phyloP scores from a whole-genome alignment of 768 basidiomycete species.

The Amanita pallidorosea region DNA sequence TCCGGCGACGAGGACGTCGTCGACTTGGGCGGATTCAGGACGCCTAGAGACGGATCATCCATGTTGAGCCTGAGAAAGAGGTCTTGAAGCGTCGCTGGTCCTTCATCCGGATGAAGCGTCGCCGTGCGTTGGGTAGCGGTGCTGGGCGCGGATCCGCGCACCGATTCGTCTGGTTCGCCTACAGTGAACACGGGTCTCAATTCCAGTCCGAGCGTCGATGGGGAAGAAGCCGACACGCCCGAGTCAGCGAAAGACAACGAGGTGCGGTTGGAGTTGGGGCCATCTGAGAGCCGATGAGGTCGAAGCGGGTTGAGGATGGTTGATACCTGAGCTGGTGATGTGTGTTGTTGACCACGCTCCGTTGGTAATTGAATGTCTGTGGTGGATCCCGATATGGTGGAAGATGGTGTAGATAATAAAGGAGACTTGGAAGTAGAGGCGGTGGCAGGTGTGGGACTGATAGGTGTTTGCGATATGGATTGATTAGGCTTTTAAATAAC shows the following conservation, averaged over 20 bases:
- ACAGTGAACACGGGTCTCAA: not conserved
- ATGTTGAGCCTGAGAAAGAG: not conserved
- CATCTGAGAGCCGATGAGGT: not conserved
- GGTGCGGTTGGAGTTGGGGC: not conserved
- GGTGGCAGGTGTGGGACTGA: not conserved
- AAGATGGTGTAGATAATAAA: not conserved
- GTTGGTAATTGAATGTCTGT: not conserved
- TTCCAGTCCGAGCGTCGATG: not conserved
- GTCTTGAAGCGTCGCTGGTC: not conserved
- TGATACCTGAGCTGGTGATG: not conserved
- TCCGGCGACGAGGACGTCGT: too few species aligned
- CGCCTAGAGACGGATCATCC: too few species aligned
- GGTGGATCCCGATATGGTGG: not conserved
- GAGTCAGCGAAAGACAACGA: not conserved
- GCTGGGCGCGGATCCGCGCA: not conserved
- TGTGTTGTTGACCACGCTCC: not conserved
- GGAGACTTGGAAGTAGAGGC: not conserved
- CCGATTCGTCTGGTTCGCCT: not conserved
- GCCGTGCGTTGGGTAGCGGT: not conserved
- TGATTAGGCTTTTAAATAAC: not conserved
- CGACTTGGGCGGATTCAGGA: too few species aligned
- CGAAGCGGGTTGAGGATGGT: not conserved
- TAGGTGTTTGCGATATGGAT: not conserved
- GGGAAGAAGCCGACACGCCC: not conserved
- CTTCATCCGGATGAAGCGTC: not conserved